A percentile compares a stretch with the other conserved stretches of the same genome.
Evolutionary conservation across 140 eudicot genomes (phyloP).

Genomic region (Ambrosia hybrid): DNA sequence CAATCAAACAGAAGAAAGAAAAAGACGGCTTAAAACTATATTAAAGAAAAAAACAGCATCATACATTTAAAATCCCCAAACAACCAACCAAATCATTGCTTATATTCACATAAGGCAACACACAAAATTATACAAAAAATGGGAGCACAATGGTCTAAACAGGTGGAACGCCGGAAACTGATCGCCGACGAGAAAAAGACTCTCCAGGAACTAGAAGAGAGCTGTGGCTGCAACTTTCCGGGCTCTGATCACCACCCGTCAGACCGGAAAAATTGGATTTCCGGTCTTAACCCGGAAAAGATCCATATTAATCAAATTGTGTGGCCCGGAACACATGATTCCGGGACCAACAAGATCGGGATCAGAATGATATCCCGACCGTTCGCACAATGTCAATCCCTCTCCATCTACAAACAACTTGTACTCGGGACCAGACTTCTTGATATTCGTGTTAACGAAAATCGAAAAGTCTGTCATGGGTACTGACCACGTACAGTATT

Average conservation of each 20-base stretch:
- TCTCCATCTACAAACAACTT: constrained; percentile 79
- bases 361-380: constrained; percentile 69
- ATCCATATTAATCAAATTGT: constrained; percentile 65
- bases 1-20: constrained; percentile 33
- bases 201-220: constrained; percentile 46
- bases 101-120: background rate
- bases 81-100: constrained; percentile 25
- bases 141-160: constrained; percentile 80
- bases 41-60: background rate
- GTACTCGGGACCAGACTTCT: constrained; percentile 69
- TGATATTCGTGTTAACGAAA: constrained; percentile 81
- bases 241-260: constrained; percentile 63
- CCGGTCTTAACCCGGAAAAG: constrained; percentile 59
- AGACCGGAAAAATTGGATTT: constrained; percentile 91
- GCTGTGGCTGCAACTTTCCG: constrained; percentile 60
- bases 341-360: constrained; percentile 89
- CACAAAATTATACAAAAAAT: constrained; percentile 30
- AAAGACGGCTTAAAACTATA: constrained; percentile 17
- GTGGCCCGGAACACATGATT: constrained; percentile 98
- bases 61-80: constrained; percentile 14
- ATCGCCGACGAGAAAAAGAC: constrained; percentile 58
- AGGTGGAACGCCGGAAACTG: constrained; percentile 57
- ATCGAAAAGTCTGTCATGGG: constrained; percentile 85
- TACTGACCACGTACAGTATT: constrained; percentile 54
- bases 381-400: constrained; percentile 85